phyloP scores from a whole-genome alignment of 1,284 basidiomycete species.

The Rhodotorula sp. region DNA sequence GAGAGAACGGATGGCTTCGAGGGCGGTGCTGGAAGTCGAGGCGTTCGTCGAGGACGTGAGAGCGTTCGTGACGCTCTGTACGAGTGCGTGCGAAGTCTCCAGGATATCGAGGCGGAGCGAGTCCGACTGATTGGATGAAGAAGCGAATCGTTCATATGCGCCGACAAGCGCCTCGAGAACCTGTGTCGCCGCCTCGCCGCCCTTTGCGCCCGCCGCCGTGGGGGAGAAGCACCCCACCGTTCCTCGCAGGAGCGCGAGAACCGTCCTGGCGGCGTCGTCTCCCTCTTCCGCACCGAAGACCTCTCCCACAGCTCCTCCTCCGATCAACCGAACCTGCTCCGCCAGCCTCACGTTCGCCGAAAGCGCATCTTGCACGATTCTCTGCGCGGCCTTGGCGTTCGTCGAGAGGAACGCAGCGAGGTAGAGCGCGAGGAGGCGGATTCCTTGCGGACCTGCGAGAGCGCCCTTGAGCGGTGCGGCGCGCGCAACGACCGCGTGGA shows the following conservation, averaged over 20 bases:
- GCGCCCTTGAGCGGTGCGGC: neutral
- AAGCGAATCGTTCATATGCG: neutral
- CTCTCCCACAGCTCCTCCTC: no score
- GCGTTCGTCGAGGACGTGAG: neutral
- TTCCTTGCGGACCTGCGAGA: neutral
- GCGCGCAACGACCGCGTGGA: slow-evolving; percentile 14
- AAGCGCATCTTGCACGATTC: neutral
- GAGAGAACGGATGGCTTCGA: slow-evolving; percentile 4
- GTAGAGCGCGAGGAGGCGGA: slow-evolving; percentile 22
- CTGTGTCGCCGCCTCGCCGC: neutral
- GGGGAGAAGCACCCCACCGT: neutral
- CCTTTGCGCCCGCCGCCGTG: neutral
- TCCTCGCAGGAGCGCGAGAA: slow-evolving; percentile 14
- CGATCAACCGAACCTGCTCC: neutral
- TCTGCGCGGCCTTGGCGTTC: neutral
- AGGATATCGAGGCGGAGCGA: slow-evolving; percentile 4
- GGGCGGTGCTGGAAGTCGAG: neutral
- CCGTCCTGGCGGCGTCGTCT: neutral
- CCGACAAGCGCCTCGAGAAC: neutral
- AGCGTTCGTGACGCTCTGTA: neutral
- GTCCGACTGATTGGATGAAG: neutral
- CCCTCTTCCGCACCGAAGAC: neutral
- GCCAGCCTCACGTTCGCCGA: slow-evolving; percentile 9
- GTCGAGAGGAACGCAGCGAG: slow-evolving; percentile 2
- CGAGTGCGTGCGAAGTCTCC: slow-evolving; percentile 7